Evolutionary conservation across 2,329 filamentous ascomycete genomes (phyloP).

Genomic region (Fusarium praegraminearum): DNA sequence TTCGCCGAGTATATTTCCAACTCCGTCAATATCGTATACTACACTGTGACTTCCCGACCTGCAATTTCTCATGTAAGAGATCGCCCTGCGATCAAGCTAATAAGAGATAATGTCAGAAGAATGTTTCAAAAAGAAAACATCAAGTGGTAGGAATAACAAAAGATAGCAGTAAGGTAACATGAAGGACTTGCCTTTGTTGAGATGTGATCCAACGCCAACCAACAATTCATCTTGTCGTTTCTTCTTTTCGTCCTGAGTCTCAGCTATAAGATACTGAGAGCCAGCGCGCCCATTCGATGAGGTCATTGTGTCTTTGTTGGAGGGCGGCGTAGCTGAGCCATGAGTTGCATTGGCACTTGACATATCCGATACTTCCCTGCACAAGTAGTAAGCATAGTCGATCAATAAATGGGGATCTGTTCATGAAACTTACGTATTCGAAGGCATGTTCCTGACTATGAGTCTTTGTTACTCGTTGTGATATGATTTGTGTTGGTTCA

Average conservation of each 20-base stretch:
- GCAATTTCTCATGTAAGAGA: no score
- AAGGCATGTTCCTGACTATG: neutral
- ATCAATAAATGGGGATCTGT: fast-evolving
- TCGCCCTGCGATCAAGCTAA: no score
- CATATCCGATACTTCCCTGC: neutral
- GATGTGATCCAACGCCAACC: neutral
- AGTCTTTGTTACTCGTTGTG: neutral
- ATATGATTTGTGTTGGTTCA: neutral
- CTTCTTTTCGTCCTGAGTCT: neutral
- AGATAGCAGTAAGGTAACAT: neutral
- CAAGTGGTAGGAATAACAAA: no score
- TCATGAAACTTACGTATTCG: neutral
- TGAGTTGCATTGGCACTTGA: neutral
- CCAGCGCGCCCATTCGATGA: neutral
- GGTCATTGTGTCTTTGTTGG: fast-evolving
- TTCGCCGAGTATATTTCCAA: no score
- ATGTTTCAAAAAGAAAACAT: no score
- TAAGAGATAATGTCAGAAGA: no score
- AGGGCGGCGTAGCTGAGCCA: neutral
- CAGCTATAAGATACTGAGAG: neutral
- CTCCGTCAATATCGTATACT: no score
- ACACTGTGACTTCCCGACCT: no score
- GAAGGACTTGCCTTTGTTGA: neutral
- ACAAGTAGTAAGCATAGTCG: neutral
- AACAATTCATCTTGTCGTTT: neutral